Base-by-base conservation (phyloP, 176 grass and related monocot genomes). In the Avena sativa region DNA sequence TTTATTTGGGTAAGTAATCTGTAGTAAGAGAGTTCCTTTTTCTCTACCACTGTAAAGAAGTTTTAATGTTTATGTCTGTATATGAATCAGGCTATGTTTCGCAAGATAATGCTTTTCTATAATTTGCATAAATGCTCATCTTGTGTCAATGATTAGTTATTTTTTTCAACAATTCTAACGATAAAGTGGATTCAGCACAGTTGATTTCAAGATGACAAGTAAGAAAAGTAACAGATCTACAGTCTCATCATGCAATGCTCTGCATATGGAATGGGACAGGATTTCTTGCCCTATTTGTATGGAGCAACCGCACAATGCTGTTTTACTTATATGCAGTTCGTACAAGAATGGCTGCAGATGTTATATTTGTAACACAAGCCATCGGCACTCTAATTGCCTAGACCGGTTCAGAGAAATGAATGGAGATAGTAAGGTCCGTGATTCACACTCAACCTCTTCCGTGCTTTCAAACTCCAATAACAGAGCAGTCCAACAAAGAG, bases 271-370 rank as follows among this genome's bases (percentile, higher is more conserved):
- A 93, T 96, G 92, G 94, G 97, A 96, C 79, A 95, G 95, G 84
- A 91, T 79, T 84, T 92, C 91, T 86, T 99, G 94, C 90, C 92
- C 97, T 84, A 96, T 98, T 90, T 98, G 97, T 92, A 96, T 98
- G 97, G 97, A 98, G 83, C 92, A 98, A 91, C 97, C 97, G 17
- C 97, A 99, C 92, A 99, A 99, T 83, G 76, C 97, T 63, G 94
- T 99, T 86, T 92, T 93, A 87, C 92, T 99, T 76, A 76, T 92
- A 73, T 99, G 97, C 92, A 90, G 87, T 85, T 99, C 97, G 58
- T 88, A 81, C 71, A 93, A 96, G 63, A 98, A 98, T 87, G 93
- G 93, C 64, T 99, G 97, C 83, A 89, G 89, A 86, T 94, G 90
- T 89, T 96, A 99, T 75, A 88, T 99, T 71, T 99, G 97, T 90